Base-by-base conservation (phyloP, 805 yeast species). In the Saccharomycopsis lassenensis region DNA sequence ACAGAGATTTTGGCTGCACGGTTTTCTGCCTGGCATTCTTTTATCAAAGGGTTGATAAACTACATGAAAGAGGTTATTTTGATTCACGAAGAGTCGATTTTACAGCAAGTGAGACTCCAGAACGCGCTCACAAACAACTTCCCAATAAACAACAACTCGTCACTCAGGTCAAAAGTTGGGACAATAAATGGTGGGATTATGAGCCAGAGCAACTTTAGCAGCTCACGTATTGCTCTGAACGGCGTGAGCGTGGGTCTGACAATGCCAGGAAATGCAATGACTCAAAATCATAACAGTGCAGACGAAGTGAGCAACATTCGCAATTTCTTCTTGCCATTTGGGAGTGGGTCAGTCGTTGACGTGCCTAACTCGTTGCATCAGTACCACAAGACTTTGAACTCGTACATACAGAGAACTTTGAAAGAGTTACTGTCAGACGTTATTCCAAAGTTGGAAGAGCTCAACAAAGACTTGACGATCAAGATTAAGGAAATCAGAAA, bases 401-500 rank as follows among this genome's bases (percentile, higher is more conserved):
- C 67, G 7, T 58, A 69, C 55, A 78, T 84, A 2, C 67, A 72
- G 20, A 58, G 67, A 28, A 62, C 75, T 1, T 66, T 77, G 3
- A 71, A 69, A 48, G 85, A 77, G 49, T 59, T 81, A 52, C 73
- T 61, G 49, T 65, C 62, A 48, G 67, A 67, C 55, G 68, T 77
- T 4, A 67, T 79, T 28, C 84, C 84, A 29, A 24, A 35, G 26
- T 29, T 81, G 28, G 83, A 74, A 47, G 79, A 73, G 46, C 59
- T 81, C 42, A 68, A 77, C 46, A 70, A 82, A 43, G 97, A 89
- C 56, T 61, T 89, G 44, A 58, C 78, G 40, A 75, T 82, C 35
- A 86, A 87, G 51, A 85, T 89, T 44, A 82, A 81, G 55, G 96
- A 86, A 56, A 87, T 86, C 49, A 80, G 75, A 54, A 71, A 80